A percentile compares a stretch with the other conserved stretches of the same genome.
Conservation (phyloP, 2,329 filamentous ascomycete genomes). For the Clonostachys chloroleuca region DNA sequence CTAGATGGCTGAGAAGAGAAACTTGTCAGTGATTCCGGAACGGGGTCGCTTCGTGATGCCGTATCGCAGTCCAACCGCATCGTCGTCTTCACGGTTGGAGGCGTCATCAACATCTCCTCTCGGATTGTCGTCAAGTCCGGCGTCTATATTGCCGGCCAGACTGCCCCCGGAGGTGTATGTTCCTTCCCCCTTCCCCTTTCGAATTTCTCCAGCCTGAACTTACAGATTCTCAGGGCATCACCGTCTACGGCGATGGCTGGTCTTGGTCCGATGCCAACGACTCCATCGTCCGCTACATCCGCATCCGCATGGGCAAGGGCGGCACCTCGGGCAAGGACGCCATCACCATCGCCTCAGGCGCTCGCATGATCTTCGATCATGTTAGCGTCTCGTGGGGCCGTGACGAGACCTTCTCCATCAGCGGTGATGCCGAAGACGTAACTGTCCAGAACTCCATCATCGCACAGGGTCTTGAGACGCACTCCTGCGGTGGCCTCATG, state of each 20-base stretch:
- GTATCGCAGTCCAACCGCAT: slow-evolving; percentile 41
- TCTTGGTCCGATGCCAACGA: slow-evolving; percentile 47
- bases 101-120: slow-evolving; percentile 39
- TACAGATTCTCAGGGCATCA: slow-evolving; percentile 27
- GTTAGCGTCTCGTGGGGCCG: slow-evolving; percentile 49
- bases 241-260: slow-evolving; percentile 49
- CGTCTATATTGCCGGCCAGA: slow-evolving; percentile 44
- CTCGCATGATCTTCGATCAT: slow-evolving; percentile 53
- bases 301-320: slow-evolving; percentile 46
- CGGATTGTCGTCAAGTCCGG: slow-evolving; percentile 40
- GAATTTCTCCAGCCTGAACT: not conserved
- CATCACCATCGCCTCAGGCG: slow-evolving; percentile 45
- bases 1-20: not conserved
- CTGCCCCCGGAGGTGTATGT: slow-evolving; percentile 39
- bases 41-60: slow-evolving; percentile 44
- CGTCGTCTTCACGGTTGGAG: slow-evolving; percentile 43
- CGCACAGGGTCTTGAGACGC: slow-evolving; percentile 46
- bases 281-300: slow-evolving; percentile 49
- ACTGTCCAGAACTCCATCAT: slow-evolving; percentile 50
- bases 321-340: slow-evolving; percentile 49
- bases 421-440: slow-evolving; percentile 37
- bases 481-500: slow-evolving; percentile 46
- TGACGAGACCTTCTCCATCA: slow-evolving; percentile 50
- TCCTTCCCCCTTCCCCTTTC: slow-evolving; percentile 3
- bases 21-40: slow-evolving; percentile 32